phyloP scores from a whole-genome alignment of 2,329 filamentous ascomycete species.

The Trichoderma brevicompactum region DNA sequence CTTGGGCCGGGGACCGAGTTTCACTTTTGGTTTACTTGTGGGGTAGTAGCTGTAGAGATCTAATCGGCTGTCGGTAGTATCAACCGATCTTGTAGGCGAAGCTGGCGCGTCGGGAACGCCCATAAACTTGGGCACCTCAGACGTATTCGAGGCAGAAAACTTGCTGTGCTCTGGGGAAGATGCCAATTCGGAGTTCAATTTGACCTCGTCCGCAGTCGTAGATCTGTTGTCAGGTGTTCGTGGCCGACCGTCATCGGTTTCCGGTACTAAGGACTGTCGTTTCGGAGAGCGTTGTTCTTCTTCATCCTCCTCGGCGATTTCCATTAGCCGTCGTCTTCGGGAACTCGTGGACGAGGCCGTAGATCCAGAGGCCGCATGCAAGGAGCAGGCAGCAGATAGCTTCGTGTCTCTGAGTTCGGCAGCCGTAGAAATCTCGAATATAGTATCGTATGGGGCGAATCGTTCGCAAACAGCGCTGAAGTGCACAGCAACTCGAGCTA shows the following conservation, averaged over 20 bases:
- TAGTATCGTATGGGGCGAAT: constrained; percentile 85
- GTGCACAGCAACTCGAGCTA: constrained; percentile 81
- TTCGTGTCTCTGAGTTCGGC: constrained; percentile 86
- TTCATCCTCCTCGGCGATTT: constrained; percentile 92
- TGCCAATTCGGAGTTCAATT: constrained; percentile 58
- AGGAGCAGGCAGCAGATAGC: constrained; percentile 83
- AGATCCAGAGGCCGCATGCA: constrained; percentile 86
- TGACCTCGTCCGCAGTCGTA: constrained; percentile 45
- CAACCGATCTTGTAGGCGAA: constrained; percentile 52
- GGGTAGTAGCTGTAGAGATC: constrained; percentile 57
- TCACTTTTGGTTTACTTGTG: constrained; percentile 77
- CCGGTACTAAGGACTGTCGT: constrained; percentile 60
- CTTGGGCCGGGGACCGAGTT: constrained; percentile 84
- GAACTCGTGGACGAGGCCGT: constrained; percentile 85
- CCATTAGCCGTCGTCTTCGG: constrained; percentile 76
- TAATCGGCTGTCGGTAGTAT: constrained; percentile 52
- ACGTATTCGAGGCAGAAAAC: constrained; percentile 52
- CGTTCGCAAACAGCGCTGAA: constrained; percentile 69
- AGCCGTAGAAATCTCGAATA: constrained; percentile 74
- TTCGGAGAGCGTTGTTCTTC: constrained; percentile 68
- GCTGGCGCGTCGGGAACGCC: constrained; percentile 51
- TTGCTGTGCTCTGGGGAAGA: constrained; percentile 54
- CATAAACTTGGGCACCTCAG: constrained; percentile 57
- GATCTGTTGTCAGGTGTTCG: constrained; percentile 38
- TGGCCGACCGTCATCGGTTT: constrained; percentile 42